Evolutionary conservation across 495 filamentous ascomycete species (phyloP).

Genomic region (Rostrohypoxylon terebratum): DNA sequence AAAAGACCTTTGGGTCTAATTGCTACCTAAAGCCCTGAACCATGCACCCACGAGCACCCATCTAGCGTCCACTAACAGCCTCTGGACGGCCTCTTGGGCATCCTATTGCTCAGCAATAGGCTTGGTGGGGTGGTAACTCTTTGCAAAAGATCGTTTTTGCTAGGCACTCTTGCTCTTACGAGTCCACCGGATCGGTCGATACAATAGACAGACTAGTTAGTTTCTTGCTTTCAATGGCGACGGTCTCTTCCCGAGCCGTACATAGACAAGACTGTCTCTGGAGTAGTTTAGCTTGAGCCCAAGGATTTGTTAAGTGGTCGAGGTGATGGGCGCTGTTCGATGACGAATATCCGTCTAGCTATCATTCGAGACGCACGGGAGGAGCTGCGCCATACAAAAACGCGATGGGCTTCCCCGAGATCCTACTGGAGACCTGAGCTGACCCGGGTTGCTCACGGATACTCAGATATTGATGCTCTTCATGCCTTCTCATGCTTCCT

Average conservation of each 20-base stretch:
- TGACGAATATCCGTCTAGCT: conserved; percentile 41
- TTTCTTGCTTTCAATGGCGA: conserved; percentile 41
- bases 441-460: conserved; percentile 5
- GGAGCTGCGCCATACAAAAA: conserved; percentile 40
- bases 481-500: background rate
- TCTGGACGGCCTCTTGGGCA: conserved; percentile 34
- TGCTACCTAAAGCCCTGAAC: conserved; percentile 47
- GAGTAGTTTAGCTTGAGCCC: conserved; percentile 37
- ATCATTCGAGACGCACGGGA: conserved; percentile 26
- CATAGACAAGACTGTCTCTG: conserved; percentile 32
- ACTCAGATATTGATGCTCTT: conserved; percentile 18
- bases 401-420: conserved; percentile 33
- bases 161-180: conserved; percentile 47
- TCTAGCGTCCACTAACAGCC: conserved; percentile 36
- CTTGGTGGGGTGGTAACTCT: conserved; percentile 43
- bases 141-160: conserved; percentile 27
- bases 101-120: conserved; percentile 46
- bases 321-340: conserved; percentile 43
- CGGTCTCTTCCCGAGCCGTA: conserved; percentile 29
- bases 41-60: conserved; percentile 42
- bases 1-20: conserved; percentile 43
- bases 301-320: conserved; percentile 24
- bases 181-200: conserved; percentile 50
- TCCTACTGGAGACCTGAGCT: conserved; percentile 40
- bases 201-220: conserved; percentile 46